These are phyloP conservation scores for Pyricularia sp. DNA, from an alignment of 2,329 filamentous ascomycete genomes.

Conservation along the genomic window DNA sequence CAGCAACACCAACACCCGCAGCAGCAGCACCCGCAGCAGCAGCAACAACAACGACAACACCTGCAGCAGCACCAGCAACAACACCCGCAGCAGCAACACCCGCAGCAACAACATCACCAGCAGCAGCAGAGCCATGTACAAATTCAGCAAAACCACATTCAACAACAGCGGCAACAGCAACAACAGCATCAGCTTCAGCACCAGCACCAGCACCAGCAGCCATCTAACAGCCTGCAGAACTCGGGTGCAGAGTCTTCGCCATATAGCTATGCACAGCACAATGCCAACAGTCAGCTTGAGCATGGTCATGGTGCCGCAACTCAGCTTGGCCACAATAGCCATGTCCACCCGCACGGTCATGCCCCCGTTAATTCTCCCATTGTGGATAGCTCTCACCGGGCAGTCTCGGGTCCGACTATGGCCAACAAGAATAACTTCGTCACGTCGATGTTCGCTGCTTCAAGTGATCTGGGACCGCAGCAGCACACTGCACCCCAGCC, in stretches of 20 bases:
- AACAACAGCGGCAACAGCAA: constrained; percentile 9
- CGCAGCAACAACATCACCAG: constrained; percentile 14
- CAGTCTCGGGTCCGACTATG: not conserved
- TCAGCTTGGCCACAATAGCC: not conserved
- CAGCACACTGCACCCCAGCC: not conserved
- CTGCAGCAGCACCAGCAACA: constrained; percentile 7
- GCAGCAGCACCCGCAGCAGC: not conserved
- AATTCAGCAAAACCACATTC: not conserved
- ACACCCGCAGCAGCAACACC: constrained; percentile 9
- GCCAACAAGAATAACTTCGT: not conserved
- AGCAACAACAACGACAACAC: not conserved
- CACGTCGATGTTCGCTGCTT: not conserved
- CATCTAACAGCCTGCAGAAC: not conserved
- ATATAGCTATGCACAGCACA: not conserved
- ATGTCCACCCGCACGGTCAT: not conserved
- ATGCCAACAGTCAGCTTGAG: not conserved
- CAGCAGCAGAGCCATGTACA: constrained; percentile 9
- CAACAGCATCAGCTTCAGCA: constrained; percentile 8
- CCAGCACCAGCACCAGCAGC: constrained; percentile 5
- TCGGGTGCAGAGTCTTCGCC: not conserved
- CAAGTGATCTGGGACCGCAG: not conserved
- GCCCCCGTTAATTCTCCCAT: not conserved
- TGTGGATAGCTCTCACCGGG: not conserved
- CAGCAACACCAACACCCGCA: not conserved
- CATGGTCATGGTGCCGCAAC: not conserved